Evolutionary conservation across 257 asterid genomes (phyloP), one percentile per base, ranked within the genome.

Genomic region (Fraxinus cuspidata): DNA sequence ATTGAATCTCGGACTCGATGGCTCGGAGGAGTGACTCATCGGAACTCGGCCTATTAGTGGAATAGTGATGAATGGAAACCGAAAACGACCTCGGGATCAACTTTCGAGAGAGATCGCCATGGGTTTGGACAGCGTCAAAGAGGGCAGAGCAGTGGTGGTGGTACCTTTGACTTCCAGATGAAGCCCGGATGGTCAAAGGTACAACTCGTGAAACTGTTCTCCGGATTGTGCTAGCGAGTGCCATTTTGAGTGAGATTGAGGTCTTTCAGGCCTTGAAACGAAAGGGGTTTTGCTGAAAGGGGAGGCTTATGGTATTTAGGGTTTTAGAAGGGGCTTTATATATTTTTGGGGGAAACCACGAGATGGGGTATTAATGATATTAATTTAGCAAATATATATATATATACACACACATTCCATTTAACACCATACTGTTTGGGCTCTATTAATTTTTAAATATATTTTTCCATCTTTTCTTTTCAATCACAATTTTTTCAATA

Each of bases 21-120:
- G 91, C 87, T 34, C 85, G 83, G 73, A 86, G 72, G 49, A 94
- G 96, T 0, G 90, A 63, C 65, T 76, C 88, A 47, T 92, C 96
- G 19, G 94, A 85, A 51, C 82, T 77, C 4, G 89, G 80, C 74
- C 58, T 79, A 78, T 78, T 79, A 11, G 93, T 77, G 42, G 85
- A 87, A 77, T 81, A 86, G 72, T 34, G 85, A 60, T 67, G 88
- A 60, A 79, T 31, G n/a, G 80, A 44, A 18, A 89, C 84, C 31
- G 97, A 91, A 68, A 87, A 72, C 23, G 87, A 76, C 77, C 85
- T 81, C 68, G 53, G 84, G 74, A 75, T 42, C 70, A 87, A 40
- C 28, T 64, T 71, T 28, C 77, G 64, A 0, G 87, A 70, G 19
- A 83, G 74, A 70, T 34, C 63, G 29, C 60, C 44, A 15, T 78